Evolutionary conservation across 2,329 filamentous ascomycete genomes (phyloP).

Genomic region (Exophiala sp.): DNA sequence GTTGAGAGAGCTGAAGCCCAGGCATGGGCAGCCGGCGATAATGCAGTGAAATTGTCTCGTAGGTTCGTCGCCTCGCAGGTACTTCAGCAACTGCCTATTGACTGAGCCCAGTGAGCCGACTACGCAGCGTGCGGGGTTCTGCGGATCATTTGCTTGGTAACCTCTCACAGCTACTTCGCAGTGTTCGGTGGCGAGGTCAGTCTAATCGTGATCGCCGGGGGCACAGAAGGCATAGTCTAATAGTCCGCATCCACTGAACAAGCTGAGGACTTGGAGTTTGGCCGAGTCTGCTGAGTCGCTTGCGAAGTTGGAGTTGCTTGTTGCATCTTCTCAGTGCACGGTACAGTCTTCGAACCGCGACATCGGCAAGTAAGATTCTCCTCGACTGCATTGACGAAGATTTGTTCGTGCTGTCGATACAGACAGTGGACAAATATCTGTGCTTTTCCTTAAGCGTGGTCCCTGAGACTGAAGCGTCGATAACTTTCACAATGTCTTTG

Average conservation of each 20-base stretch:
- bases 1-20: conserved; percentile 69
- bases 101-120: conserved; percentile 70
- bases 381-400: conserved; percentile 44
- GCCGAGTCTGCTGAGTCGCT: conserved; percentile 1
- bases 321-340: conserved; percentile 31
- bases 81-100: conserved; percentile 60
- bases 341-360: conserved; percentile 26
- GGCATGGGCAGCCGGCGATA: conserved; percentile 71
- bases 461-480: conserved; percentile 58
- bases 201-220: conserved; percentile 53
- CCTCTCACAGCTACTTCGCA: conserved; percentile 63
- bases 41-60: conserved; percentile 67
- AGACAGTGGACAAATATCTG: conserved; percentile 69
- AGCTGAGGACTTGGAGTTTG: conserved; percentile 61
- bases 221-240: conserved; percentile 70
- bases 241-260: conserved; percentile 76
- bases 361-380: conserved; percentile 26
- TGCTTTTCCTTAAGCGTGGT: conserved; percentile 39
- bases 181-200: conserved; percentile 67
- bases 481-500: conserved; percentile 55
- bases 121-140: conserved; percentile 49
- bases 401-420: conserved; percentile 62
- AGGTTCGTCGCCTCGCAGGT: conserved; percentile 53
- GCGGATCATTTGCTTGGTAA: conserved; percentile 64
- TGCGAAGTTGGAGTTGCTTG: too few relatives aligned